These are phyloP conservation scores for Backusella morwellensis DNA, from an alignment of 192 early-diverging fungal species.

Conservation along the genomic window DNA sequence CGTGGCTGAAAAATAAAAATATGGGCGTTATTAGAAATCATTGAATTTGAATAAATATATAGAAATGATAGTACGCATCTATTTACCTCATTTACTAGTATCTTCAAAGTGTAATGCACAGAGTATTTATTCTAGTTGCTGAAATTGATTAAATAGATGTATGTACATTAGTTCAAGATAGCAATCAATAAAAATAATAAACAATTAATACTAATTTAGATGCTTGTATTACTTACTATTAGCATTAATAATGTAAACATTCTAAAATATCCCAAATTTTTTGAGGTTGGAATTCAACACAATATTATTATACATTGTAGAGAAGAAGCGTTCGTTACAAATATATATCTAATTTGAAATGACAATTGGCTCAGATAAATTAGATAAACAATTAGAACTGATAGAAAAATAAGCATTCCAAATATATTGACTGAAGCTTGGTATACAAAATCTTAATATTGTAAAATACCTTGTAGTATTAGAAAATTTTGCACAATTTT, in stretches of 20 bases:
- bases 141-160: not conserved
- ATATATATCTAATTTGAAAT: no score
- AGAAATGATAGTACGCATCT: not conserved
- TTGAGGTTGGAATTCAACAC: not conserved
- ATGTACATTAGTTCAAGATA: not conserved
- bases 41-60: not conserved
- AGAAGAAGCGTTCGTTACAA: no score
- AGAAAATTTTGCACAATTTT: no score
- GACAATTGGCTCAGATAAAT: no score
- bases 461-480: no score
- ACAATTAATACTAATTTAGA: not conserved
- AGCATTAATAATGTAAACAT: not conserved
- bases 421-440: no score
- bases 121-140: not conserved
- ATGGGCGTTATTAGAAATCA: not conserved
- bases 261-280: not conserved
- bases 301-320: no score
- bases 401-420: no score
- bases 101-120: not conserved
- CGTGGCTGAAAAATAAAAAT: not conserved
- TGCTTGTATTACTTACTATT: not conserved
- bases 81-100: not conserved
- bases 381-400: no score
- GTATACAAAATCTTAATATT: no score
- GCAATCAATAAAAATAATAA: not conserved